These are phyloP conservation scores for Naganishia antarctica DNA, from an alignment of 768 basidiomycete species.

Conservation along the genomic window DNA sequence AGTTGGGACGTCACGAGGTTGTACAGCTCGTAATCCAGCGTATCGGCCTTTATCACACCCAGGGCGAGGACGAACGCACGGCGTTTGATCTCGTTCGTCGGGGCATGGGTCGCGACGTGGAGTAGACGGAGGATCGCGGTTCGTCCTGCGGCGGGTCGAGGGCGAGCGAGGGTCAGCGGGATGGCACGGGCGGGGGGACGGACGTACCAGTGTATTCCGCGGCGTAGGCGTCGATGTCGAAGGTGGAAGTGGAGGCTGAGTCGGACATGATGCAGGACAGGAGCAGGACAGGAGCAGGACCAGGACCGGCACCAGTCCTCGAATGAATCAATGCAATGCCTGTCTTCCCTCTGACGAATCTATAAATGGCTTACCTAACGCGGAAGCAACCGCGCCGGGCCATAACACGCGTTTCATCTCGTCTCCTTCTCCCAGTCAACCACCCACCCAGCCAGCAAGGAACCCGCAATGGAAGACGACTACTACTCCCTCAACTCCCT, in stretches of 20 bases:
- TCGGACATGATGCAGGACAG: not conserved
- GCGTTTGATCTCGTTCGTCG: not conserved
- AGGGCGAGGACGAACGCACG: slow-evolving; percentile 19
- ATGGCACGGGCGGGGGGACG: not conserved
- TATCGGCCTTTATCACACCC: slow-evolving; percentile 20
- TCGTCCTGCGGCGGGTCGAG: slow-evolving; percentile 24
- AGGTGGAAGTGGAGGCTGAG: not conserved
- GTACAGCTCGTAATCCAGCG: slow-evolving; percentile 24
- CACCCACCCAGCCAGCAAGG: too few species aligned
- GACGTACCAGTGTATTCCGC: slow-evolving; percentile 22
- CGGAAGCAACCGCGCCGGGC: not conserved
- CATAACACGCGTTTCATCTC: not conserved
- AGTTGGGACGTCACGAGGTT: not conserved
- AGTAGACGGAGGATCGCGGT: slow-evolving; percentile 26
- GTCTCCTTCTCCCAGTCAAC: too few species aligned
- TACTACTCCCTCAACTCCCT: slow-evolving; percentile 90
- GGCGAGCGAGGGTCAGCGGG: not conserved
- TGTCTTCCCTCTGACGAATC: not conserved
- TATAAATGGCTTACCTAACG: not conserved
- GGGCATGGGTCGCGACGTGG: not conserved
- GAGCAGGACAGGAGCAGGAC: too few species aligned
- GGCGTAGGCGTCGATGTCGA: slow-evolving; percentile 22
- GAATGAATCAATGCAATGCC: too few species aligned
- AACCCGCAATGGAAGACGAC: slow-evolving; percentile 87
- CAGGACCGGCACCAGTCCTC: too few species aligned